These are phyloP conservation scores for Nigrospora sphaerica DNA, from an alignment of 2,329 filamentous ascomycete genomes.

Conservation along the genomic window DNA sequence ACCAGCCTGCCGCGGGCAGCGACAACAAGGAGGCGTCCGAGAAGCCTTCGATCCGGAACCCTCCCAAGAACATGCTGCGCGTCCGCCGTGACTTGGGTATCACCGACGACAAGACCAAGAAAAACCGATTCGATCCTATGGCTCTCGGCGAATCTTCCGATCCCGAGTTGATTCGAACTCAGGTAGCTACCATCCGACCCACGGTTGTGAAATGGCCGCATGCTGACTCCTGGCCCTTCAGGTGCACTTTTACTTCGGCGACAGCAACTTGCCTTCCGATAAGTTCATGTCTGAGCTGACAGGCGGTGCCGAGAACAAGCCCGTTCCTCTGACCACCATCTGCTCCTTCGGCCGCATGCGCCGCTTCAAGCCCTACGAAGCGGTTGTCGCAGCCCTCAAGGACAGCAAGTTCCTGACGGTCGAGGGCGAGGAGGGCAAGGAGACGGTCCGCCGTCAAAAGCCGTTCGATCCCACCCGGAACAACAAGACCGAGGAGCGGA, in stretches of 20 bases:
- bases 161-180: slow-evolving; percentile 72
- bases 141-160: slow-evolving; percentile 65
- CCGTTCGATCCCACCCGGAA: slow-evolving; percentile 55
- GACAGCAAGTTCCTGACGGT: slow-evolving; percentile 68
- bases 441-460: slow-evolving; percentile 70
- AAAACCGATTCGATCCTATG: slow-evolving; percentile 66
- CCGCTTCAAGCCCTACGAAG: slow-evolving; percentile 81
- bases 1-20: slow-evolving; percentile 1
- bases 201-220: background rate
- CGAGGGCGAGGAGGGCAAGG: slow-evolving; percentile 63
- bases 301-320: slow-evolving; percentile 72
- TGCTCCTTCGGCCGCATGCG: slow-evolving; percentile 93
- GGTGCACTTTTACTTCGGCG: slow-evolving; percentile 45
- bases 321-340: slow-evolving; percentile 71
- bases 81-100: slow-evolving; percentile 28
- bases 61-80: slow-evolving; percentile 31
- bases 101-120: slow-evolving; percentile 39
- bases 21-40: slow-evolving; percentile 9
- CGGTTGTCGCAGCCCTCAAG: slow-evolving; percentile 76
- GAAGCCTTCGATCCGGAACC: slow-evolving; percentile 7
- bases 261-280: slow-evolving; percentile 65
- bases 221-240: slow-evolving; percentile 12
- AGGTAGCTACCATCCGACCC: slow-evolving; percentile 45
- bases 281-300: slow-evolving; percentile 78
- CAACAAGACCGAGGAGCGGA: slow-evolving; percentile 62